Evolutionary conservation across 2,329 filamentous ascomycete genomes (phyloP), one percentile per base, ranked within the genome.

Genomic region (Penicillium sp.): DNA sequence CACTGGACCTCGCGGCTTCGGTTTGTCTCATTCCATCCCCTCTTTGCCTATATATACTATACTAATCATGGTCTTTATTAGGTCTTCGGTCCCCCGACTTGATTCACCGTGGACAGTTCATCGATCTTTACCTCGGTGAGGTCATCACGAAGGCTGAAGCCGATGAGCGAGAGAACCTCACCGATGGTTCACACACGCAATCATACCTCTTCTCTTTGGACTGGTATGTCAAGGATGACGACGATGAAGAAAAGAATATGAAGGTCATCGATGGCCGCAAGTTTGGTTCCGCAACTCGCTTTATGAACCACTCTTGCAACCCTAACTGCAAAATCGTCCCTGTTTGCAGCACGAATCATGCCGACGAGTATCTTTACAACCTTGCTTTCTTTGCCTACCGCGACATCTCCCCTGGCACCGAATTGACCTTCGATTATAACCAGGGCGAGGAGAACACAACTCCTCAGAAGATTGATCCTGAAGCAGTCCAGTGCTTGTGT

Each of bases 361-460:
- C 65, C 1, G 78, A 80, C 35, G 57, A 69, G 0, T 67, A 70
- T 0, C 66, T 81, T 2, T 81, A 81, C 50, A 71, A 78, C 31
- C 67, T 81, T 1, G 79, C 79, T 0, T 81, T 81, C 57, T 82
- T 81, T 39, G 75, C 79, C 0, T 61, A 76, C 1, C 68, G 69
- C 2, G 73, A 78, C 15, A 79, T 82, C 17, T 68, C 70, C 0
- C 69, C 75, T 0, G 69, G 69, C 1, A 77, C 71, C 0, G 79
- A 82, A 52, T 60, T 82, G 0, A 80, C 78, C 0, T 81, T 82
- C 27, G 78, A 81, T 45, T 82, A 82, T 56, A 75, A 78, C 13
- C 76, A 76, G 0, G 55, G 57, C 17, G 68, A 66, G 55, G 67
- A 70, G 27, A 61, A 52, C 9, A 60, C 53, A 1, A 64, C 38